Conservation (phyloP, 2,329 filamentous ascomycete species). For the Diaporthe aspalathi region DNA sequence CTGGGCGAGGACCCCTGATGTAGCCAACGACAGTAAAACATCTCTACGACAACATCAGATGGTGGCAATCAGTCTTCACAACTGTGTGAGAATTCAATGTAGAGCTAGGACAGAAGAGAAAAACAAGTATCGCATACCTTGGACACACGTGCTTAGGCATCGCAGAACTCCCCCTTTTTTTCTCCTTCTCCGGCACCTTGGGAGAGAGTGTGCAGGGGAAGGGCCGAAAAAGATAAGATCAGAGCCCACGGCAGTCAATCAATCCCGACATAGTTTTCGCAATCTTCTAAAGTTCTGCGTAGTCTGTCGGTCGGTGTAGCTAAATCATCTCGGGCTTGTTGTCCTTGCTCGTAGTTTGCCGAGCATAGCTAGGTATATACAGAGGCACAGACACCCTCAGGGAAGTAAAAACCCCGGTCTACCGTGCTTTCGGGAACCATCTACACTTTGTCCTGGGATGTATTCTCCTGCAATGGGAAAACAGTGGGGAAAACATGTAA, state of each 20-base stretch:
- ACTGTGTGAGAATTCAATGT: not conserved
- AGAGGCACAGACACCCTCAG: not conserved
- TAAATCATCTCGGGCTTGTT: not conserved
- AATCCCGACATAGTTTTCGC: not conserved
- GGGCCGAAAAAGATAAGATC: not conserved
- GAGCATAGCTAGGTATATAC: not conserved
- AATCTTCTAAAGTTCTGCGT: not conserved
- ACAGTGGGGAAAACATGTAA: not conserved
- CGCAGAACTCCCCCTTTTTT: not conserved
- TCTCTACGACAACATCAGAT: conserved; percentile 11
- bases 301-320: no score
- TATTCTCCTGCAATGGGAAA: not conserved
- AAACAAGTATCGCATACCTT: not conserved
- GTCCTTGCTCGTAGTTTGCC: not conserved
- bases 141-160: no score
- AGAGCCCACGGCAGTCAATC: not conserved
- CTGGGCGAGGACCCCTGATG: conserved; percentile 20
- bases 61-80: conserved; percentile 15
- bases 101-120: not conserved
- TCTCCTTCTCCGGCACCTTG: no score
- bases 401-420: not conserved
- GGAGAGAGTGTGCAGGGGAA: not conserved
- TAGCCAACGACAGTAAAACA: conserved; percentile 25
- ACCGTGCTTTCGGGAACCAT: not conserved
- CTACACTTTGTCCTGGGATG: not conserved